phyloP scores from a whole-genome alignment of 805 yeast species.

The Maudiozyma serrabonitensis region DNA sequence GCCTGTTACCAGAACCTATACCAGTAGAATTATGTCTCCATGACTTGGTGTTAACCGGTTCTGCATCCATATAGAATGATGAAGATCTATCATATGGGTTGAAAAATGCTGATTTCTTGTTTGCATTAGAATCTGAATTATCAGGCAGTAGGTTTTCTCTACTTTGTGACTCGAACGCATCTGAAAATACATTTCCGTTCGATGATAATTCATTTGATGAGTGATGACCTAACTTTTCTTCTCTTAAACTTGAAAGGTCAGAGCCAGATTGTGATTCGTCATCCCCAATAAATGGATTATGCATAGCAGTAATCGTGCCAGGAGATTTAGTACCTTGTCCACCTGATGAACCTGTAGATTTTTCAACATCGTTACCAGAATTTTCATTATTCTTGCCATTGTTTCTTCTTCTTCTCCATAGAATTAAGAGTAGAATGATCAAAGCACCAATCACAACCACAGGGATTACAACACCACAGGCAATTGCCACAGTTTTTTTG shows the following conservation, averaged over 20 bases:
- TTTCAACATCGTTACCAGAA: slow-evolving; percentile 27
- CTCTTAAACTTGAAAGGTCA: slow-evolving; percentile 36
- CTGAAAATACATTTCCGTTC: slow-evolving; percentile 9
- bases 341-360: slow-evolving; percentile 30
- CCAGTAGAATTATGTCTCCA: slow-evolving; percentile 41
- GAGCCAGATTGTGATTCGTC: slow-evolving; percentile 35
- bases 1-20: slow-evolving; percentile 34
- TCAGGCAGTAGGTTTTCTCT: slow-evolving; percentile 30
- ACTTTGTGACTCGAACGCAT: slow-evolving; percentile 33
- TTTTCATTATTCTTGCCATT: slow-evolving; percentile 22
- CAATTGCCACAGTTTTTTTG: slow-evolving; percentile 66
- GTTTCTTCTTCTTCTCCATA: slow-evolving; percentile 38
- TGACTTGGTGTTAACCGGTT: slow-evolving; percentile 36
- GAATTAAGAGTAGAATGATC: slow-evolving; percentile 44
- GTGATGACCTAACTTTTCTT: slow-evolving; percentile 11
- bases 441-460: slow-evolving; percentile 41
- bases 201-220: slow-evolving; percentile 21
- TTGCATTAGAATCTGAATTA: slow-evolving; percentile 8
- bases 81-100: slow-evolving; percentile 25
- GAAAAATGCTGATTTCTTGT: slow-evolving; percentile 16
- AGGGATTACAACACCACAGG: slow-evolving; percentile 83
- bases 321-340: slow-evolving; percentile 31
- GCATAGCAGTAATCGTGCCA: slow-evolving; percentile 14
- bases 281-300: slow-evolving; percentile 26
- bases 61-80: slow-evolving; percentile 26